Conservation (phyloP, 352 stramenopile genomes). For the Pythium apleroticum region DNA sequence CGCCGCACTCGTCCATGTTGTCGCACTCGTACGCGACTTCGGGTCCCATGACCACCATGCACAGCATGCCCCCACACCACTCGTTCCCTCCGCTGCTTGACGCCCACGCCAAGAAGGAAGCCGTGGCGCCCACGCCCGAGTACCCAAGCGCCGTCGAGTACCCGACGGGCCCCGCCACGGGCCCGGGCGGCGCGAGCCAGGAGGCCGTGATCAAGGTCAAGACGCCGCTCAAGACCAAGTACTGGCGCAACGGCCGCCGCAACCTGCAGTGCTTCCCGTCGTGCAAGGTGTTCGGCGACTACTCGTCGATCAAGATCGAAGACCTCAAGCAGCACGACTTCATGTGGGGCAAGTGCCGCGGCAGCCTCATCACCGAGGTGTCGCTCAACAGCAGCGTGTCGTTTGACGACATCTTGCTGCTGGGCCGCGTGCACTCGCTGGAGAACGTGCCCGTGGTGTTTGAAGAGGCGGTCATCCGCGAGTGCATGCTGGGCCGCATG, state of each 20-base stretch:
- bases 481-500: slow-evolving; percentile 83
- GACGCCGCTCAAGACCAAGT: slow-evolving; percentile 84
- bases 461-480: slow-evolving; percentile 77
- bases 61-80: slow-evolving; percentile 39
- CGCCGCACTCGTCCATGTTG: slow-evolving; percentile 13
- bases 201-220: slow-evolving; percentile 89
- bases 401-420: slow-evolving; percentile 79
- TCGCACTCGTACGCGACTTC: slow-evolving; percentile 19
- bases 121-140: not conserved
- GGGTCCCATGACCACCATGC: slow-evolving; percentile 22
- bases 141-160: slow-evolving; percentile 25
- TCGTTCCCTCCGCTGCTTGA: slow-evolving; percentile 64
- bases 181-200: slow-evolving; percentile 38
- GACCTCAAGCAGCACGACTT: slow-evolving; percentile 89
- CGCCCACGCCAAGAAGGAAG: slow-evolving; percentile 41
- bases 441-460: slow-evolving; percentile 86
- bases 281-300: slow-evolving; percentile 90
- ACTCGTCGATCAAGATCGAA: slow-evolving; percentile 88
- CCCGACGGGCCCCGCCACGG: slow-evolving; percentile 5
- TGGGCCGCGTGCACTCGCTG: slow-evolving; percentile 80
- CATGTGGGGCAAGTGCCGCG: slow-evolving; percentile 89
- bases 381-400: slow-evolving; percentile 81
- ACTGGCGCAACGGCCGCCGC: slow-evolving; percentile 88
- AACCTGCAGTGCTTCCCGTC: slow-evolving; percentile 90
- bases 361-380: slow-evolving; percentile 79